Evolutionary conservation across 148 eudicot genomes (phyloP).

Genomic region (Oxyria digyna): DNA sequence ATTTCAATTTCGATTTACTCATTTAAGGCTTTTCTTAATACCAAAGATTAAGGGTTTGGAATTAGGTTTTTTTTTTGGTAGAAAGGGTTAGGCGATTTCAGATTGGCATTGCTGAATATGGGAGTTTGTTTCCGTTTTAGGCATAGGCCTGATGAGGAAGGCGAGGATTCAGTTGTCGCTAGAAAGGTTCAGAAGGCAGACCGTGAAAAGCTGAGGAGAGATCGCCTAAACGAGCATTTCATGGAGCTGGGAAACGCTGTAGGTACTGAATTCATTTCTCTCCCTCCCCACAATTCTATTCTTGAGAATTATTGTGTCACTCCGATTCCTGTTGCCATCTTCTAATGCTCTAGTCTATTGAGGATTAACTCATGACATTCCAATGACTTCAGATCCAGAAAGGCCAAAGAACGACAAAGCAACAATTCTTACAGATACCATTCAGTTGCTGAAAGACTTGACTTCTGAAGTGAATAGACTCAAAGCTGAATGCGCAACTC

Average conservation of each 20-base stretch:
- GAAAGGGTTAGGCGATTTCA: too few relatives aligned
- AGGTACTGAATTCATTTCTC: slow-evolving; percentile 22
- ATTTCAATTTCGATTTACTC: not conserved
- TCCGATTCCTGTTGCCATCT: not conserved
- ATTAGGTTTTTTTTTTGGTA: too few relatives aligned
- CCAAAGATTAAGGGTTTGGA: too few relatives aligned
- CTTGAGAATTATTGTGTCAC: not conserved
- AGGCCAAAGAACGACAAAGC: slow-evolving; percentile 62
- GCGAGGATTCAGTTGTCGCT: slow-evolving; percentile 24
- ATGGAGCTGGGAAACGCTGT: slow-evolving; percentile 41
- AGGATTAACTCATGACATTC: not conserved
- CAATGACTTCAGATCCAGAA: slow-evolving; percentile 38
- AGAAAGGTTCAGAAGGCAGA: slow-evolving; percentile 70
- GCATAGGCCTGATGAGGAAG: slow-evolving; percentile 34
- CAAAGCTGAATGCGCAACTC: slow-evolving; percentile 39
- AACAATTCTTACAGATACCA: slow-evolving; percentile 44
- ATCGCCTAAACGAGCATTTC: slow-evolving; percentile 51
- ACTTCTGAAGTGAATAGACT: slow-evolving; percentile 45
- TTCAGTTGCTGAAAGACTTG: slow-evolving; percentile 49
- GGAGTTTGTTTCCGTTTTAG: slow-evolving; percentile 9
- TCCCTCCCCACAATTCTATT: not conserved
- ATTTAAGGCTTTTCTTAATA: not conserved
- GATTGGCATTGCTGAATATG: not conserved
- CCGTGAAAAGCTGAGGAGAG: slow-evolving; percentile 71
- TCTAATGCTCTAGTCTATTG: not conserved